Percentiles rank a stretch among this genome's conserved stretches.
Evolutionary conservation across 164 flowering plant species (phyloP).

Genomic region (Stephania yunnanensis): DNA sequence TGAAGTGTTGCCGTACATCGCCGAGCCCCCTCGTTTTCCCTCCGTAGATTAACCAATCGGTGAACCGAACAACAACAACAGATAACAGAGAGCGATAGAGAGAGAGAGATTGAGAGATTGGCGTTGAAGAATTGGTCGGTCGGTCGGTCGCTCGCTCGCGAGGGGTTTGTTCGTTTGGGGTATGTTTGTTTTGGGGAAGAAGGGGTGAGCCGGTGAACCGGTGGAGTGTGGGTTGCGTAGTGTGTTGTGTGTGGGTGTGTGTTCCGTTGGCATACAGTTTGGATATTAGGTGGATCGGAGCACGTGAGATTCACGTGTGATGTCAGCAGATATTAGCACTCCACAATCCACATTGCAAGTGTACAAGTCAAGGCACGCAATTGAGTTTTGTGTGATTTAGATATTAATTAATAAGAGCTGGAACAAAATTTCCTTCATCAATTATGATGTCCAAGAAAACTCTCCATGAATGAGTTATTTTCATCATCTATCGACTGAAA

Average conservation of each 20-base stretch:
- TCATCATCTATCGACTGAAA: no score
- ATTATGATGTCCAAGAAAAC: no score
- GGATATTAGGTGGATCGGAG: neutral
- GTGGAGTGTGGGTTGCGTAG: neutral
- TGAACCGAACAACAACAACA: neutral
- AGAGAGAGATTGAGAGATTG: neutral
- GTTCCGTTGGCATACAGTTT: neutral
- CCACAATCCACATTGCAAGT: no score
- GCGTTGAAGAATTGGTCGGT: neutral
- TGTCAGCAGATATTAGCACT: neutral
- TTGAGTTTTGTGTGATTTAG: no score
- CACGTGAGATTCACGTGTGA: neutral
- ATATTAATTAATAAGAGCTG: no score
- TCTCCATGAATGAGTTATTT: no score
- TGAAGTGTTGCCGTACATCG: conserved; percentile 72
- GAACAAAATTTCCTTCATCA: no score
- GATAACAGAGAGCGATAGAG: neutral
- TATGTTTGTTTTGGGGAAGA: neutral
- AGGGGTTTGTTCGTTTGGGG: neutral
- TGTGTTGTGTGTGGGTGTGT: no score
- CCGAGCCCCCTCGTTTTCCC: neutral
- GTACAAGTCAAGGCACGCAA: no score
- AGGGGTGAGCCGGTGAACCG: neutral
- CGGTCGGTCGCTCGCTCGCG: no score
- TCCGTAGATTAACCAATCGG: neutral